A percentile compares a stretch with the other conserved stretches of the same genome.
Conservation (phyloP, 225 moss, liverwort and hornwort species). For the Anthoceros angustus region DNA sequence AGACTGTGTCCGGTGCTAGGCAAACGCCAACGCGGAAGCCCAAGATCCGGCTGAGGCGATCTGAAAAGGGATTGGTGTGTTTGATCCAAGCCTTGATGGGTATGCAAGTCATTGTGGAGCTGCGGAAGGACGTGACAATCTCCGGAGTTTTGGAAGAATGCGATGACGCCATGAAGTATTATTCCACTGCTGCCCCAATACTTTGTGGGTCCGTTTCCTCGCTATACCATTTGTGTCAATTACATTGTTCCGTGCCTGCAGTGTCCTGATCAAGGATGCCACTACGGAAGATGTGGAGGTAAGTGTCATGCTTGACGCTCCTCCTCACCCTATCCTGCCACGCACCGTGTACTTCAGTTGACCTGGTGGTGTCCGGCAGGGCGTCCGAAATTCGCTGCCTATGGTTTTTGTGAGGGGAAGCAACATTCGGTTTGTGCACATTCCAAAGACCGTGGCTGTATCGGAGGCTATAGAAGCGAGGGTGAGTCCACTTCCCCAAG, state of each 20-base stretch:
- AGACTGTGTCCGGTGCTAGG: not conserved
- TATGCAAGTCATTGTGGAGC: constrained; percentile 39
- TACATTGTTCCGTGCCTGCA: constrained; percentile 11
- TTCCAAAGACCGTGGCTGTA: constrained; percentile 44
- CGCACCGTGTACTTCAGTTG: not conserved
- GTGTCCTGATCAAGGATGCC: constrained; percentile 40
- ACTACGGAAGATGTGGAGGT: constrained; percentile 43
- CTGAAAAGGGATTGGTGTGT: constrained; percentile 41
- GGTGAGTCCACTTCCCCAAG: constrained; percentile 19
- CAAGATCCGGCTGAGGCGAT: constrained; percentile 33
- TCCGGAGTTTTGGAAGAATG: constrained; percentile 53
- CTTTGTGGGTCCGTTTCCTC: constrained; percentile 1
- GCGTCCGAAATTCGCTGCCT: constrained; percentile 24
- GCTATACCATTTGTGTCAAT: not conserved
- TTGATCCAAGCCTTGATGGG: constrained; percentile 39
- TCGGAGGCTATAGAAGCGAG: constrained; percentile 42
- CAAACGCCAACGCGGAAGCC: not conserved
- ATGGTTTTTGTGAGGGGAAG: constrained; percentile 41
- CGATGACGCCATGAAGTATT: constrained; percentile 46
- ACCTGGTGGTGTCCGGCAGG: constrained; percentile 14
- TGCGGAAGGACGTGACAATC: constrained; percentile 43
- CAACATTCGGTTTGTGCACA: constrained; percentile 49
- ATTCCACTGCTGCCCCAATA: not conserved
- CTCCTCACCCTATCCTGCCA: not conserved
- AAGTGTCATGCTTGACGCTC: not conserved